A percentile compares a stretch with the other conserved stretches of the same genome.
phyloP scores from a whole-genome alignment of 306 rosid genomes.

The Cucumis melo region DNA sequence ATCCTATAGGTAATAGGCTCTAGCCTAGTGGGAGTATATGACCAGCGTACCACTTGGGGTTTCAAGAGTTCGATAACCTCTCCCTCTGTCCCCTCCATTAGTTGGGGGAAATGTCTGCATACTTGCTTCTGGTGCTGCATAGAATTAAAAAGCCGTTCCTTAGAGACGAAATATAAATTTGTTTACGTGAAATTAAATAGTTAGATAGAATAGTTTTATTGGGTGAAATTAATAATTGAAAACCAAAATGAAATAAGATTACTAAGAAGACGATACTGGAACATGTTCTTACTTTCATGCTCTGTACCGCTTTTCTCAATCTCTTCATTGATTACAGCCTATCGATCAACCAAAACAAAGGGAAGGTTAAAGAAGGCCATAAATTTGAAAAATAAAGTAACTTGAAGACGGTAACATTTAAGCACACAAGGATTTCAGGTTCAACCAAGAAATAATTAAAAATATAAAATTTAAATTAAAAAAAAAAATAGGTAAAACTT shows the following conservation, averaged over 20 bases:
- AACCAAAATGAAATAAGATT: not conserved
- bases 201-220: not conserved
- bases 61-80: constrained; percentile 63
- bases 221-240: not conserved
- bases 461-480: not conserved
- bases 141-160: not conserved
- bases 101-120: constrained; percentile 79
- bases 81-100: constrained; percentile 45
- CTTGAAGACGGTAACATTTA: not conserved
- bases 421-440: not conserved
- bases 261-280: not conserved
- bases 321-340: constrained; percentile 56
- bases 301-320: constrained; percentile 18
- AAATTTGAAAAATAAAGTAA: not conserved
- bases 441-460: not conserved
- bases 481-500: not conserved
- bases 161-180: not conserved
- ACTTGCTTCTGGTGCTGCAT: constrained; percentile 51
- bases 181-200: not conserved
- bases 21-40: not conserved
- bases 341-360: constrained; percentile 6
- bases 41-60: constrained; percentile 39
- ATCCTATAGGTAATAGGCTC: not conserved
- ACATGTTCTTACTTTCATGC: constrained; percentile 46
- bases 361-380: not conserved